These are phyloP conservation scores for Globisporangium carolinianum DNA, from an alignment of 352 stramenopile species.

Conservation along the genomic window DNA sequence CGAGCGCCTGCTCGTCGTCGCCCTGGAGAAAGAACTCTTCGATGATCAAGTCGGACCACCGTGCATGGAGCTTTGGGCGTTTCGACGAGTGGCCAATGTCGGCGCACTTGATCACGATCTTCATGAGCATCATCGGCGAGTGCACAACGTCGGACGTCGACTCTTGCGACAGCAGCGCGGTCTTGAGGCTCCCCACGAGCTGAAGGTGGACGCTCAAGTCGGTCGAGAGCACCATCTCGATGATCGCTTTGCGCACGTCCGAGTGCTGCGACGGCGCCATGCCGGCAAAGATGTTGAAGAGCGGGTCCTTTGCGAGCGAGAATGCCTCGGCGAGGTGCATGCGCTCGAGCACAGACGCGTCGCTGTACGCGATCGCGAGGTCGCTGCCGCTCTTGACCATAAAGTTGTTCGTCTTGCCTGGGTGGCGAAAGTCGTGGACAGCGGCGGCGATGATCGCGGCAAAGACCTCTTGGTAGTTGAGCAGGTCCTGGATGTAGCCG, in stretches of 20 bases:
- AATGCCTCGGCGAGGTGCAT: constrained; percentile 86
- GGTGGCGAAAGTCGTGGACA: constrained; percentile 83
- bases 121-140: constrained; percentile 81
- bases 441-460: constrained; percentile 68
- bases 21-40: constrained; percentile 95
- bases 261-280: constrained; percentile 74
- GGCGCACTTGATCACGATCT: constrained; percentile 85
- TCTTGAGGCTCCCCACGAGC: constrained; percentile 68
- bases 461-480: constrained; percentile 79
- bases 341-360: constrained; percentile 78
- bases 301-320: constrained; percentile 61
- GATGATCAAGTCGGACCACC: constrained; percentile 91
- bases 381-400: constrained; percentile 74
- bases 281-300: constrained; percentile 72
- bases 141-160: constrained; percentile 21
- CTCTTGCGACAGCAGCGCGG: constrained; percentile 59
- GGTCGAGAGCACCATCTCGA: constrained; percentile 85
- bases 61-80: constrained; percentile 71
- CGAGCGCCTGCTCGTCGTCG: constrained; percentile 88
- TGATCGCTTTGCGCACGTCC: constrained; percentile 81
- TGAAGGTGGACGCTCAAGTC: constrained; percentile 81
- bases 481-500: constrained; percentile 60
- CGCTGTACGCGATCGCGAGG: constrained; percentile 80
- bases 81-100: constrained; percentile 92
- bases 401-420: constrained; percentile 83